A percentile compares a stretch with the other conserved stretches of the same genome.
Conservation (phyloP, 352 stramenopile genomes). For the Phytophthora idaei region DNA sequence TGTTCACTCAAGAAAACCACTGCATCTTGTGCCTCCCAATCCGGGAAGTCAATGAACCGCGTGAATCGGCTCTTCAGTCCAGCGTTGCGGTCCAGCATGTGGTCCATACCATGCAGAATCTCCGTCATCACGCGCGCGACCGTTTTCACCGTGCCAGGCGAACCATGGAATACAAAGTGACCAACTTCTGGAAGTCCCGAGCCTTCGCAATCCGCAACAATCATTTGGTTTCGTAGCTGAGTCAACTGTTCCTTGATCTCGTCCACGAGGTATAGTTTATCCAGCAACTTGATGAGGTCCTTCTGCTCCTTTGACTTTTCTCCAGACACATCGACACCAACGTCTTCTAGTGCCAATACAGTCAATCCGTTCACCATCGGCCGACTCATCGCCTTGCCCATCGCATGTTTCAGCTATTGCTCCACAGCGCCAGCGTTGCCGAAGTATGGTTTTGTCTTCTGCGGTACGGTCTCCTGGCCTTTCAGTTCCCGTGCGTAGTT, state of each 20-base stretch:
- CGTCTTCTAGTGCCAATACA: slow-evolving; percentile 52
- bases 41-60: slow-evolving; percentile 86
- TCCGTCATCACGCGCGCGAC: slow-evolving; percentile 92
- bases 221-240: slow-evolving; percentile 59
- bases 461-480: slow-evolving; percentile 56
- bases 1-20: slow-evolving; percentile 64
- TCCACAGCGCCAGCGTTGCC: slow-evolving; percentile 91
- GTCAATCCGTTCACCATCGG: slow-evolving; percentile 51
- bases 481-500: slow-evolving; percentile 88
- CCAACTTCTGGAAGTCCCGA: slow-evolving; percentile 62
- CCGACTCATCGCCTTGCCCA: slow-evolving; percentile 61
- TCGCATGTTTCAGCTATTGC: slow-evolving; percentile 75
- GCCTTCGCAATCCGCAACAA: slow-evolving; percentile 72
- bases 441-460: slow-evolving; percentile 81
- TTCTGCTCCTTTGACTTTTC: slow-evolving; percentile 6
- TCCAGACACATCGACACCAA: slow-evolving; percentile 30
- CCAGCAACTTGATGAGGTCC: slow-evolving; percentile 51
- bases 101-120: slow-evolving; percentile 77
- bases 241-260: slow-evolving; percentile 58
- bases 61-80: slow-evolving; percentile 91
- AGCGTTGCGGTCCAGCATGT: slow-evolving; percentile 89
- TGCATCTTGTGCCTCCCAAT: slow-evolving; percentile 88
- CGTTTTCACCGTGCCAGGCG: slow-evolving; percentile 89
- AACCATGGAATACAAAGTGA: slow-evolving; percentile 90
- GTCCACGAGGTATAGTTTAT: slow-evolving; percentile 66